Base-by-base conservation (phyloP, 768 basidiomycete genomes). In the Psilocybe subaeruginosa region DNA sequence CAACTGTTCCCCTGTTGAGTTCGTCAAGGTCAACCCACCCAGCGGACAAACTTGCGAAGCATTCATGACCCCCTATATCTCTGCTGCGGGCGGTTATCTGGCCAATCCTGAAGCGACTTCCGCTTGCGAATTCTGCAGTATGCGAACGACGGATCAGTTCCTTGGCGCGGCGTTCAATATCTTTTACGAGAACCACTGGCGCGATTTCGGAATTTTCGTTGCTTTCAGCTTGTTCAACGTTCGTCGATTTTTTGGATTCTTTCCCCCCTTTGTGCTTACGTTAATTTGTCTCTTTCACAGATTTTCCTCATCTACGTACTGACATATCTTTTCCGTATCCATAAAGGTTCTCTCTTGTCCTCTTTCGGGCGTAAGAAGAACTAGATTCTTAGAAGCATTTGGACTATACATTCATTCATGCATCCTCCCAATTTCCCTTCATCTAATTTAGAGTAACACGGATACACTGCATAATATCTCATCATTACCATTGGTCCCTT, bases 41-140 rank as follows among this genome's bases (percentile, higher is more conserved):
- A 65, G 73, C 0, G 86, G 85, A 1, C 67, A 77, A 60, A 85
- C 78, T 4, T 92, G 91, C 68, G 68, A 64, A 9, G 59, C 76
- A 5, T 91, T 84, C 69, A 75, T 89, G 72, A 69, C 16, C 66
- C 19, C 76, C 0, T 92, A 81, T 70, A 85, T 88, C 5, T 56
- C 69, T 0, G 46, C 64, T 0, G 76, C 79, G 1, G 84, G 89
- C 0, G 89, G 89, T 4, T 86, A 87, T 64, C 70, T 91, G 31
- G 64, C 76, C n/a, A 82, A 89, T 63, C 78, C 84, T 0, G 66
- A 77, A 23, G 83, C 85, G 1, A 81, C 82, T 0, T 58, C 72
- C 37, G 69, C 67, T 30, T 92, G 89, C 68, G 57, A 78, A 30
- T 88, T 84, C 71, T 94, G 92, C 67, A 72, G 85, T 12, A 75